Evolutionary conservation across 352 stramenopile species (phyloP), one percentile per base, ranked within the genome.

Genomic region (Phytophthora brassicae): DNA sequence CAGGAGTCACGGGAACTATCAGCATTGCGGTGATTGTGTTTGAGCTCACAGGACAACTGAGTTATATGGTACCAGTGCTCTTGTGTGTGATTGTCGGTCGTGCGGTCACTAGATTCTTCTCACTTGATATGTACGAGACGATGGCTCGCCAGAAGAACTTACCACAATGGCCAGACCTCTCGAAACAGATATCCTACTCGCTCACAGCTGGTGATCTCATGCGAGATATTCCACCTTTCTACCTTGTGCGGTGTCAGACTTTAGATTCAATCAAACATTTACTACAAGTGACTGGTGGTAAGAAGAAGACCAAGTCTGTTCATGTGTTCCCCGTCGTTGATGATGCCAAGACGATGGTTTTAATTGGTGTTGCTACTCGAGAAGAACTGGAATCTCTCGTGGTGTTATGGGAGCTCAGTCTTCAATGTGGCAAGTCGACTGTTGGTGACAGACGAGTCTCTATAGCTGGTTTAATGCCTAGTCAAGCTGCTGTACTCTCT

Each of bases 41-140:
- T 29, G 85, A 96, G 53, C 79, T 97, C n/a, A 96, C 89, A 22
- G 81, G 78, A 20, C 86, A 97, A 72, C 72, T 96, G n/a, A 91
- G 80, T 41, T 95, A 95, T 77, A 92, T 95, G 78, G 73, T 96
- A 0, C 90, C 90, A 0, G 84, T 97, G 17, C 74, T 95, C 3
- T 74, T 94, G 9, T 85, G 79, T 17, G 85, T 94, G 41, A 75
- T 95, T 4, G 70, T 94, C 4, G 85, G 82, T 4, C 84, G 83
- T 20, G 74, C 74, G 2, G 77, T 92, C 23, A 83, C 81, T 7
- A 63, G 79, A 11, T 74, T 85, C 23, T 89, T 94, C 47, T 90
- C 83, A 8, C 77, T 92, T 22, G 81, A 90, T 53, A 85, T 94
- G 64, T 94, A 94, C 66, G 85, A 95, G 63, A 92, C 79, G 3